Conservation (phyloP, 495 filamentous ascomycete species). For the Aspergillus taichungensis region DNA sequence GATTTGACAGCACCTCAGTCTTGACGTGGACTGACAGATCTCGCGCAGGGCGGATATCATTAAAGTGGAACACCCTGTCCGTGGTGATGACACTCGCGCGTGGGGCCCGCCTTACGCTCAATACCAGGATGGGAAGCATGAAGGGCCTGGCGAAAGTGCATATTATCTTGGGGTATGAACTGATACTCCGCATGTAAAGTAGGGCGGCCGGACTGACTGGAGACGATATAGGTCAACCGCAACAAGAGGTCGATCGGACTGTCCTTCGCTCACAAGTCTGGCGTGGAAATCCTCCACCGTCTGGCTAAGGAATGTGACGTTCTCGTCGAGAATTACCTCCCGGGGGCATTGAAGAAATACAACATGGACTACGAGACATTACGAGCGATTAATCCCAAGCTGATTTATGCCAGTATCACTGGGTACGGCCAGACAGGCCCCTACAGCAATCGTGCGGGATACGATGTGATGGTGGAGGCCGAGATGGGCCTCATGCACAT, state of each 20-base stretch:
- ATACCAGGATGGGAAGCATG: constrained; percentile 49
- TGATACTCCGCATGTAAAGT: neutral
- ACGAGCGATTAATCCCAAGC: constrained; percentile 64
- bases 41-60: constrained; percentile 77
- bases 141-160: constrained; percentile 84
- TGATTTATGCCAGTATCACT: constrained; percentile 62
- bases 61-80: constrained; percentile 87
- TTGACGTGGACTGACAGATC: neutral
- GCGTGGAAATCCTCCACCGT: constrained; percentile 76
- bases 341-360: constrained; percentile 86
- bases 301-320: constrained; percentile 82
- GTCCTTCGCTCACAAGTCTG: constrained; percentile 76
- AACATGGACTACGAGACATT: constrained; percentile 76
- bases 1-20: neutral
- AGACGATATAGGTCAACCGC: constrained; percentile 62
- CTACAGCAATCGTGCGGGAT: constrained; percentile 80
- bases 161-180: constrained; percentile 76
- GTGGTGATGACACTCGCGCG: constrained; percentile 89
- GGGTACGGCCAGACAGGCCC: constrained; percentile 89
- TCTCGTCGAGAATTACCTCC: constrained; percentile 94
- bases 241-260: constrained; percentile 94
- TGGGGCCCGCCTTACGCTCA: constrained; percentile 95
- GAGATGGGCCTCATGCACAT: constrained; percentile 99
- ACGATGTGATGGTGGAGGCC: constrained; percentile 99
- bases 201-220: constrained; percentile 1